phyloP scores from a whole-genome alignment of 169 alveolate genomes.

The Plasmodium knowlesi region DNA sequence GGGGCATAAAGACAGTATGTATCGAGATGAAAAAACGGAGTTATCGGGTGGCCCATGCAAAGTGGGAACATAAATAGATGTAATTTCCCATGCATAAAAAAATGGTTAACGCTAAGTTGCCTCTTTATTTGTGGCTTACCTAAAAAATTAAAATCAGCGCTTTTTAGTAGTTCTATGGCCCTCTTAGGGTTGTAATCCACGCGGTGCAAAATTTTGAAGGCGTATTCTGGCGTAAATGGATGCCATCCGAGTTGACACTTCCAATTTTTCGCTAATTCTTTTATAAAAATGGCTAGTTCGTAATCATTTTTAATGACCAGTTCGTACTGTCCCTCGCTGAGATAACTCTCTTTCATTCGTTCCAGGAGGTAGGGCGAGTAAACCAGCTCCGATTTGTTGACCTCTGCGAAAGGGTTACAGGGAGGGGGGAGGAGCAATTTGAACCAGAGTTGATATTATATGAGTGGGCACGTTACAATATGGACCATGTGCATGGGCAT shows the following conservation, averaged over 20 bases:
- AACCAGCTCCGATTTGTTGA: conserved; percentile 85
- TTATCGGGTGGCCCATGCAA: not conserved
- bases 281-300: conserved; percentile 87
- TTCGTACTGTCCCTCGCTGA: conserved; percentile 84
- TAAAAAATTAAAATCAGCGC: conserved; percentile 85
- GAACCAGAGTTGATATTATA: not conserved
- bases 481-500: not conserved
- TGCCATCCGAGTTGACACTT: conserved; percentile 90
- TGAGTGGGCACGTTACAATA: not conserved
- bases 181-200: conserved; percentile 89
- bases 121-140: conserved; percentile 52
- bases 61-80: too few relatives aligned
- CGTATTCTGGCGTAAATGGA: conserved; percentile 91
- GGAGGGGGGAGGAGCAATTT: not conserved
- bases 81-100: too few relatives aligned
- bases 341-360: conserved; percentile 79
- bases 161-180: conserved; percentile 87
- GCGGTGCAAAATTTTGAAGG: conserved; percentile 87
- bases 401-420: conserved; percentile 12
- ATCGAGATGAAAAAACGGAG: not conserved
- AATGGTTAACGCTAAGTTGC: not conserved
- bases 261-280: conserved; percentile 88
- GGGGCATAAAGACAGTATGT: not conserved
- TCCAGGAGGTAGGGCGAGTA: conserved; percentile 88
- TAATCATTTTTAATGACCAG: conserved; percentile 85